Evolutionary conservation across 306 rosid genomes (phyloP).

Genomic region (Rosa chinensis): DNA sequence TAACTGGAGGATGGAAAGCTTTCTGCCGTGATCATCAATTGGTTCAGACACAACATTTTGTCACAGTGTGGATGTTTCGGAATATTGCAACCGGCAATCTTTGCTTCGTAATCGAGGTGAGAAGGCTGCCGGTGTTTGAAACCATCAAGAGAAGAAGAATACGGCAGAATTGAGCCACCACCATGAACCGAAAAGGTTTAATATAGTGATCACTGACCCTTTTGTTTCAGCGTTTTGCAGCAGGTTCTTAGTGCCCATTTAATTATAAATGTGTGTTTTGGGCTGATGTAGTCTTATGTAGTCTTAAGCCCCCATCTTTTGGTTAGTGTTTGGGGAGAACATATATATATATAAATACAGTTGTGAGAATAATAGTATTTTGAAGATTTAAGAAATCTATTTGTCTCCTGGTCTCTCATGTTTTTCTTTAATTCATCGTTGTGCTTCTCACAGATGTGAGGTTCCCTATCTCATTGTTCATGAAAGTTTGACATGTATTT

Average conservation of each 20-base stretch:
- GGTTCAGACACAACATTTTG: neutral
- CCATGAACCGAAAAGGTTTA: neutral
- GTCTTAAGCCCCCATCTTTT: neutral
- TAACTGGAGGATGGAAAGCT: conserved; percentile 9
- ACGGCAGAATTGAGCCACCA: neutral
- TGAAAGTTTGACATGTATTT: neutral
- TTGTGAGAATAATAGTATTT: neutral
- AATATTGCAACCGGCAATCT: neutral
- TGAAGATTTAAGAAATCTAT: neutral
- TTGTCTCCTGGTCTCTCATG: neutral
- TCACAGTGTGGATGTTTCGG: conserved; percentile 14
- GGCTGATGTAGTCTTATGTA: neutral
- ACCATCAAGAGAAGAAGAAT: neutral
- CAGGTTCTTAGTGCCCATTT: neutral
- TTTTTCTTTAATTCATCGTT: neutral
- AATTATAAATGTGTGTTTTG: neutral
- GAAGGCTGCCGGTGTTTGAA: neutral
- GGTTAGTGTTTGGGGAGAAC: neutral
- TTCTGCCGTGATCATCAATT: neutral
- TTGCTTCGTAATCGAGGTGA: conserved; percentile 10
- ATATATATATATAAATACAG: neutral
- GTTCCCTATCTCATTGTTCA: neutral
- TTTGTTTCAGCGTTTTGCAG: neutral
- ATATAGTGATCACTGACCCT: neutral
- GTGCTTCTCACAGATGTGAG: neutral